phyloP scores from a whole-genome alignment of 2,329 filamentous ascomycete genomes.

The Epichloe elymi region DNA sequence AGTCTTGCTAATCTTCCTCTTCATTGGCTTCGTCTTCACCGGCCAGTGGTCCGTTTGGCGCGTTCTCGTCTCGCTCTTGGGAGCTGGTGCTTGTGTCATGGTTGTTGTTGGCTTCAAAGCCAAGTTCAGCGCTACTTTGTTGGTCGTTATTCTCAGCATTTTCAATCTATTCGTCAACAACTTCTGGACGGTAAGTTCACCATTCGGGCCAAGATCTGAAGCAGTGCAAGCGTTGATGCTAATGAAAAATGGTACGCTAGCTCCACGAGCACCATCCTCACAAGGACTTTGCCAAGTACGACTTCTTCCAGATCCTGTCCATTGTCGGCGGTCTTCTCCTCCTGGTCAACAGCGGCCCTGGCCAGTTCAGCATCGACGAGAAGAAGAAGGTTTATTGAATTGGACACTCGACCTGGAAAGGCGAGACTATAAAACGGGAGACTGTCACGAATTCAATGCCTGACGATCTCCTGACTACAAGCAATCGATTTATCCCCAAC shows the following conservation, averaged over 20 bases:
- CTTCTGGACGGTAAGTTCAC: constrained; percentile 84
- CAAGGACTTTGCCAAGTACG: constrained; percentile 99
- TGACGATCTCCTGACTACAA: neutral
- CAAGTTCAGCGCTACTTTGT: constrained; percentile 92
- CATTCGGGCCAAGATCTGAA: neutral
- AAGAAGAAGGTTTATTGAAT: constrained; percentile 99
- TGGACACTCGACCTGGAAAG: neutral
- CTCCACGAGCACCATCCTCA: constrained; percentile 96
- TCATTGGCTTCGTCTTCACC: constrained; percentile 90
- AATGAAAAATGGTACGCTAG: constrained; percentile 27
- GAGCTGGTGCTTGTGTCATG: constrained; percentile 90
- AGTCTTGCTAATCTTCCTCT: constrained; percentile 93
- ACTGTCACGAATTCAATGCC: constrained; percentile 8
- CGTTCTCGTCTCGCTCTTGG: constrained; percentile 70
- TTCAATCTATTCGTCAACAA: constrained; percentile 99
- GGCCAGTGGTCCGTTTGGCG: constrained; percentile 87
- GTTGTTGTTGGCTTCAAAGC: constrained; percentile 99
- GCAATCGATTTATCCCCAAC: neutral
- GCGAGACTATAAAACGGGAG: neutral
- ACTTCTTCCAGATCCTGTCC: constrained; percentile 99
- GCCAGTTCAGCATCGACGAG: constrained; percentile 96
- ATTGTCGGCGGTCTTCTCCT: constrained; percentile 95
- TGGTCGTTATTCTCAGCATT: constrained; percentile 87
- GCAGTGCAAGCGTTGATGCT: neutral
- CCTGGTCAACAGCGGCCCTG: constrained; percentile 95